These are phyloP conservation scores for Limonium bicolor DNA, from an alignment of 148 eudicot genomes.

Conservation along the genomic window DNA sequence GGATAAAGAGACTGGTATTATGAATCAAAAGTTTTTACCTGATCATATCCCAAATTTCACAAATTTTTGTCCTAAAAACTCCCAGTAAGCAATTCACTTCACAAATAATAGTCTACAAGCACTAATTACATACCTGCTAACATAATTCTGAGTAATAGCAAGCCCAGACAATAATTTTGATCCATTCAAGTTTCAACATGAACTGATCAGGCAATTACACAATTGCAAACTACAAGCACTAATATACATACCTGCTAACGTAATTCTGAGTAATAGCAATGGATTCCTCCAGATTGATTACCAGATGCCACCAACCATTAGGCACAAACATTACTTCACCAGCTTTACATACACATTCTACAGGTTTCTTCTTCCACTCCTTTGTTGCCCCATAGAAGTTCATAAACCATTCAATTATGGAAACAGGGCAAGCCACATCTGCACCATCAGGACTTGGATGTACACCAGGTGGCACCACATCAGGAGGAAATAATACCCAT, in stretches of 20 bases:
- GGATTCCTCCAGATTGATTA: slow-evolving; percentile 86
- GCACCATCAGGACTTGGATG: slow-evolving; percentile 97
- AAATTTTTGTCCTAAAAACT: too few relatives aligned
- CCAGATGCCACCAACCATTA: slow-evolving; percentile 99
- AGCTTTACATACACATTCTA: slow-evolving; percentile 90
- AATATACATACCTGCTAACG: slow-evolving; percentile 76
- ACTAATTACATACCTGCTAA: too few relatives aligned
- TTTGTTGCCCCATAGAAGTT: slow-evolving; percentile 74
- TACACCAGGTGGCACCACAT: slow-evolving; percentile 89
- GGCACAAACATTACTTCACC: slow-evolving; percentile 97
- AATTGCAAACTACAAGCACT: too few relatives aligned
- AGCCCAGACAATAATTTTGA: too few relatives aligned
- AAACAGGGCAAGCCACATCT: slow-evolving; percentile 93
- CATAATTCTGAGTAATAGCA: too few relatives aligned
- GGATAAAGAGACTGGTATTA: too few relatives aligned
- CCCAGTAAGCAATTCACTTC: too few relatives aligned
- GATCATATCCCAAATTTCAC: too few relatives aligned
- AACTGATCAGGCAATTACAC: too few relatives aligned
- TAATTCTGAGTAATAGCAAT: slow-evolving; percentile 95
- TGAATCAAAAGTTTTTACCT: too few relatives aligned
- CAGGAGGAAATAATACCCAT: slow-evolving; percentile 95
- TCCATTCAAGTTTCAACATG: too few relatives aligned
- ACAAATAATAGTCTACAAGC: too few relatives aligned
- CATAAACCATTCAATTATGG: slow-evolving; percentile 98
- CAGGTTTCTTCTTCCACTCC: slow-evolving; percentile 65